Conservation (phyloP, 768 basidiomycete genomes). For the Mycena galopus region DNA sequence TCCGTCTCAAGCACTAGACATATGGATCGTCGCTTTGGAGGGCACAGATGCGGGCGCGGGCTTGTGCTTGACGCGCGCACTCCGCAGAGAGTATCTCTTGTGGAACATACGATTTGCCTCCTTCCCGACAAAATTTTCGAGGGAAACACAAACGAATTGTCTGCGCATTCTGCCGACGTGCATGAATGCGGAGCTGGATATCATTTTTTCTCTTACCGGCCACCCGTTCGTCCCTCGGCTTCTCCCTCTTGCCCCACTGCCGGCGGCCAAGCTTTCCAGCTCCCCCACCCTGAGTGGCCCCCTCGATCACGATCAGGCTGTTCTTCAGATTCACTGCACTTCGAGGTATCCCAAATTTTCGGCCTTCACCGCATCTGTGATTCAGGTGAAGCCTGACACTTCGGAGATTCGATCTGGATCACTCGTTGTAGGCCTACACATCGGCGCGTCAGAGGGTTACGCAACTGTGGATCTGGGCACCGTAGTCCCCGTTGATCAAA, state of each 20-base stretch:
- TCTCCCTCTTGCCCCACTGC: not conserved
- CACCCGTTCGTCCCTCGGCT: constrained; percentile 3
- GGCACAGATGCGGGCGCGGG: not conserved
- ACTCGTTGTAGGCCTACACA: constrained; percentile 1
- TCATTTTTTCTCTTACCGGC: constrained; percentile 5
- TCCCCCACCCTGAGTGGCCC: not conserved
- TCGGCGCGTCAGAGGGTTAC: not conserved
- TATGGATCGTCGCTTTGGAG: constrained; percentile 12
- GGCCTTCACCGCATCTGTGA: not conserved
- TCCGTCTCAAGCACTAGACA: constrained; percentile 4
- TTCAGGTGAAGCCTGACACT: not conserved
- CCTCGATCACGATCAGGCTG: not conserved
- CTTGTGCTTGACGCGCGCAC: not conserved
- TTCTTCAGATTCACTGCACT: not conserved
- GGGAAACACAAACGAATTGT: not conserved
- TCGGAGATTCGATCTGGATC: not conserved
- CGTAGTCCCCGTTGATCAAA: not conserved
- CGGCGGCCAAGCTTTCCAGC: not conserved
- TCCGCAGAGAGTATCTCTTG: constrained; percentile 13
- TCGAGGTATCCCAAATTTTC: not conserved
- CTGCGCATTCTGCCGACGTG: not conserved
- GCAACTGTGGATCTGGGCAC: not conserved
- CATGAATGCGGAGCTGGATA: not conserved
- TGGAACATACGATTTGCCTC: constrained; percentile 18
- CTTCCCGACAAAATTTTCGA: constrained; percentile 1